These are phyloP conservation scores for Phytophthora sp. DNA, from an alignment of 352 stramenopile genomes.

Conservation along the genomic window DNA sequence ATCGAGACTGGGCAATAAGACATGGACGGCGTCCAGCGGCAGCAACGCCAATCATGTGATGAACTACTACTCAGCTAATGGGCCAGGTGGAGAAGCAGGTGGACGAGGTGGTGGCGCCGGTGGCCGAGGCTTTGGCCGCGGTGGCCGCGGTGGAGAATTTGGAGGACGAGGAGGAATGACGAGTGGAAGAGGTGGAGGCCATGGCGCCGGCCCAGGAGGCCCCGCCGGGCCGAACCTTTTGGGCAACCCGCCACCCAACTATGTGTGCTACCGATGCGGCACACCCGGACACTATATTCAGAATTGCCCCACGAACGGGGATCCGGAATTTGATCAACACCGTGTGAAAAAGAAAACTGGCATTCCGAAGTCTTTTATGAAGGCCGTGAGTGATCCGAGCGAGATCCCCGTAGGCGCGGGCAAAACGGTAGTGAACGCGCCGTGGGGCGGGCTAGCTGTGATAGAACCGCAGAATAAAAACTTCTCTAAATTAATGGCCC, in stretches of 20 bases:
- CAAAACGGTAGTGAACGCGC: slow-evolving; percentile 89
- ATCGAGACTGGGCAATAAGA: slow-evolving; percentile 83
- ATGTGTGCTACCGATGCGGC: slow-evolving; percentile 87
- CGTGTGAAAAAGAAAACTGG: slow-evolving; percentile 89
- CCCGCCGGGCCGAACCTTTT: slow-evolving; percentile 24
- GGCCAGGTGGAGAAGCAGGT: slow-evolving; percentile 39
- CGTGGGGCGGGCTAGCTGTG: slow-evolving; percentile 86
- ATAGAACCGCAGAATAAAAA: slow-evolving; percentile 92
- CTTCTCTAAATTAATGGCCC: slow-evolving; percentile 92
- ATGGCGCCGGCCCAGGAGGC: slow-evolving; percentile 36
- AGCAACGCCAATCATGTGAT: slow-evolving; percentile 82
- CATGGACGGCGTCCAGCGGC: slow-evolving; percentile 74
- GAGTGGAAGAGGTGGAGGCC: slow-evolving; percentile 49
- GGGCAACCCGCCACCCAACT: slow-evolving; percentile 80
- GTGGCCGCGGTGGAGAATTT: slow-evolving; percentile 49
- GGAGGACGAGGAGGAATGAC: slow-evolving; percentile 52
- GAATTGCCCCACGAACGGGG: slow-evolving; percentile 89
- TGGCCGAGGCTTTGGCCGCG: slow-evolving; percentile 55
- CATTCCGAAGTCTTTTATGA: slow-evolving; percentile 91
- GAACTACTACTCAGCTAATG: slow-evolving; percentile 74
- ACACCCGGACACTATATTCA: slow-evolving; percentile 89
- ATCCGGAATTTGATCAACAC: slow-evolving; percentile 89
- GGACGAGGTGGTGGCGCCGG: slow-evolving; percentile 46
- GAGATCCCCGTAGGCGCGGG: slow-evolving; percentile 82
- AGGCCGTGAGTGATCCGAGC: slow-evolving; percentile 84